These are phyloP conservation scores for Alternaria sp. DNA, from an alignment of 2,329 filamentous ascomycete genomes.

Conservation along the genomic window DNA sequence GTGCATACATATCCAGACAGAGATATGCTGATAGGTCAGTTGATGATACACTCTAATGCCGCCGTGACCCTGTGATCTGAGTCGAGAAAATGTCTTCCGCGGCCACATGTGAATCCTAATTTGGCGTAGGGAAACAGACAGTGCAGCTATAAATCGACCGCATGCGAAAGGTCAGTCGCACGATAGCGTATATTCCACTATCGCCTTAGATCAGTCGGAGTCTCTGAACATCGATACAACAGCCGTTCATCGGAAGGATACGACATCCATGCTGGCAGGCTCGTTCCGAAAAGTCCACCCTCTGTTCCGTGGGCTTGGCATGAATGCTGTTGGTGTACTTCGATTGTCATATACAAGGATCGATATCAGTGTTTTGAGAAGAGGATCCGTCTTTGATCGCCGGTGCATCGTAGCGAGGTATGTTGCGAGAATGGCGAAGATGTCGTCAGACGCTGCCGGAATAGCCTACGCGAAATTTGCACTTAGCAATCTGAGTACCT, in stretches of 20 bases:
- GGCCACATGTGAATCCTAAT: not conserved
- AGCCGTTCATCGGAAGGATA: not conserved
- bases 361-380: not conserved
- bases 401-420: not conserved
- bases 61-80: too few species aligned
- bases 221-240: not conserved
- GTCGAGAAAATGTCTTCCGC: not conserved
- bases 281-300: not conserved
- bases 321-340: not conserved
- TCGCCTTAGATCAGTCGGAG: too few species aligned
- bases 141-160: too few species aligned
- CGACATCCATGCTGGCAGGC: not conserved
- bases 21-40: not conserved
- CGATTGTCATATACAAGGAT: not conserved
- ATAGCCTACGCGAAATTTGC: not conserved
- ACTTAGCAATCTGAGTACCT: not conserved
- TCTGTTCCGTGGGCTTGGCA: not conserved
- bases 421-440: conserved; percentile 2
- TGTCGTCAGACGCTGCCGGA: conserved; percentile 1
- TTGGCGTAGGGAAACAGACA: not conserved
- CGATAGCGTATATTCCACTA: not conserved
- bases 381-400: not conserved
- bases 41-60: not conserved
- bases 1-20: not conserved
- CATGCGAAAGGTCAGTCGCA: not conserved